phyloP scores from a whole-genome alignment of 2,329 filamentous ascomycete species.

The Fusarium odoratissimum region DNA sequence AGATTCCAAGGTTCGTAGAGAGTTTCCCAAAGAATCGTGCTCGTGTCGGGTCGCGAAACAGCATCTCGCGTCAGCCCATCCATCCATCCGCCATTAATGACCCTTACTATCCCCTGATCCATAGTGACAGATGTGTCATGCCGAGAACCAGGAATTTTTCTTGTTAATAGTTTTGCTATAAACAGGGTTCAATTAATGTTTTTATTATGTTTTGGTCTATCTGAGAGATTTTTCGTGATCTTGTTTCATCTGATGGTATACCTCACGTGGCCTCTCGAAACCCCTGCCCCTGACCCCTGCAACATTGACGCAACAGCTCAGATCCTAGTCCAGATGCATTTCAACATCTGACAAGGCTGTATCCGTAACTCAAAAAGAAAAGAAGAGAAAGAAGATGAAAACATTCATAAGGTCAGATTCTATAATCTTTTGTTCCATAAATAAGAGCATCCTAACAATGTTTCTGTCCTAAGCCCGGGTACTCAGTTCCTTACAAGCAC shows the following conservation, averaged over 20 bases:
- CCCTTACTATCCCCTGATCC: background rate
- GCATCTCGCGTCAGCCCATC: background rate
- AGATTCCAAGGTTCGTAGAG: background rate
- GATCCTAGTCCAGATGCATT: background rate
- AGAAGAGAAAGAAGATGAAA: too few relatives aligned
- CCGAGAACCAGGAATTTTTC: too few relatives aligned
- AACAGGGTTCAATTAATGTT: too few relatives aligned
- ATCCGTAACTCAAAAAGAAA: background rate
- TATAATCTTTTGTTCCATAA: too few relatives aligned
- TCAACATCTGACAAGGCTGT: background rate
- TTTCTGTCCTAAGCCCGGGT: too few relatives aligned
- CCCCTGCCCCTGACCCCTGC: background rate
- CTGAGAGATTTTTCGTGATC: background rate
- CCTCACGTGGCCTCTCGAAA: background rate
- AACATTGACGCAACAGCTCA: background rate
- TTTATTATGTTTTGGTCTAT: background rate
- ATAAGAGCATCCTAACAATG: too few relatives aligned
- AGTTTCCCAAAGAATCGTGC: background rate
- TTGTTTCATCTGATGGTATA: background rate
- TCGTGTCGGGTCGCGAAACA: slow-evolving; percentile 2
- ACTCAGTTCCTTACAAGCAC: background rate
- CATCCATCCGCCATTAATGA: background rate
- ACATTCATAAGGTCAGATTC: too few relatives aligned
- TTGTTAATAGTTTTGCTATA: too few relatives aligned
- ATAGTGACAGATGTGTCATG: background rate